Base-by-base conservation (phyloP, 169 alveolate genomes). In the Babesia bigemina region DNA sequence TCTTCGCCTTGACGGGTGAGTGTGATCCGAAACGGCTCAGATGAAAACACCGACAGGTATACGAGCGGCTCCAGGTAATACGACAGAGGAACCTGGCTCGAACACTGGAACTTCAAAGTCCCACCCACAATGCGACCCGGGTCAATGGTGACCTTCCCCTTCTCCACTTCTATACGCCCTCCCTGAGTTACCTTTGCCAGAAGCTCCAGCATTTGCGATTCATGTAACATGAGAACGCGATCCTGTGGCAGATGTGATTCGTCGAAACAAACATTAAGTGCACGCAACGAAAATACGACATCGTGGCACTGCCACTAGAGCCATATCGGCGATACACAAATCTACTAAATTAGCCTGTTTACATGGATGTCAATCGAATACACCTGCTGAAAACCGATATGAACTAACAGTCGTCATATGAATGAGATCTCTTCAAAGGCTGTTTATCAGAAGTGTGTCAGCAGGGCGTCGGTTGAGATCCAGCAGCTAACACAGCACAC, bases 121-220 rank as follows among this genome's bases (percentile, higher is more conserved):
- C 90, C 90, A 1, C 90, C 90, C 10, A 57, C 70, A 36, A 83
- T 45, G 52, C 73, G 78, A 0, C 90, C 90, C 29, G 90, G 90
- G 49, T 22, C 56, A 11, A 83, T 39, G 16, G 28, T 81, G 28
- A 81, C 70, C 57, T 42, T 8, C 2, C 61, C 67, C 48, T 53
- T 59, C 47, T 71, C 79, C 24, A 81, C 42, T 6, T 63, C 88
- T n/a, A 77, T 63, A 44, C 61, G 72, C 39, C 84, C 79, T 6
- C 88, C 88, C 56, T 72, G 83, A 12, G 84, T 81, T 4, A 72
- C 75, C 49, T 56, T 59, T 45, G 88, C 70, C 19, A 81, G 13
- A 19, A 81, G 60, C 57, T 81, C 59, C 33, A 81, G 62, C 28
- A 81, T 48, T 39, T 67, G 76, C 72, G 71, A 70, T 57, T 81